Percentiles rank a stretch among this genome's conserved stretches.
Conservation (phyloP, 257 asterid genomes). For the Fraxinus cuspidata region DNA sequence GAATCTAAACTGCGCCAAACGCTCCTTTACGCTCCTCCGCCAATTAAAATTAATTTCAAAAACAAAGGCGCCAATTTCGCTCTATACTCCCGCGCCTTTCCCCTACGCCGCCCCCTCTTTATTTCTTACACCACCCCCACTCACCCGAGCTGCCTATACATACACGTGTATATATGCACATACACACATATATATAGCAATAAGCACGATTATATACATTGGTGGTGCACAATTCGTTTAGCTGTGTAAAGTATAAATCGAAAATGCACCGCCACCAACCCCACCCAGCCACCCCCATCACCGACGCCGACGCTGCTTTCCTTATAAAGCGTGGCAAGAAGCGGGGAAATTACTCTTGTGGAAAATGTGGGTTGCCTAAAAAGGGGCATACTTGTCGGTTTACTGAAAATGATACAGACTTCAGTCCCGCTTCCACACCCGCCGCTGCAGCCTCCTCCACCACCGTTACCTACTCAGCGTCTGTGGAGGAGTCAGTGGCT, state of each 20-base stretch:
- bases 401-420: slow-evolving; percentile 19
- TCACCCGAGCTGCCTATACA: background rate
- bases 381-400: slow-evolving; percentile 68
- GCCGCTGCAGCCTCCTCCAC: slow-evolving; percentile 34
- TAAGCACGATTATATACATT: background rate
- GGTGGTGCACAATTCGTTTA: background rate
- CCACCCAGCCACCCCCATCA: slow-evolving; percentile 73
- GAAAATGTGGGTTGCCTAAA: slow-evolving; percentile 87
- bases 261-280: slow-evolving; percentile 67
- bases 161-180: background rate
- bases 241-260: background rate
- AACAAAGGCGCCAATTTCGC: slow-evolving; percentile 61
- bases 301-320: slow-evolving; percentile 63
- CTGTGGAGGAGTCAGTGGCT: slow-evolving; percentile 27
- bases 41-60: slow-evolving; percentile 27
- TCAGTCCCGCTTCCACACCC: slow-evolving; percentile 37
- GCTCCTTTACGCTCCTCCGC: slow-evolving; percentile 30
- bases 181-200: background rate
- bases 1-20: background rate
- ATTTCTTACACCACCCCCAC: slow-evolving; percentile 34
- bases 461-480: slow-evolving; percentile 27
- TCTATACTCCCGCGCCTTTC: slow-evolving; percentile 65
- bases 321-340: slow-evolving; percentile 56
- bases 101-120: slow-evolving; percentile 43
- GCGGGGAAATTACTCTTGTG: slow-evolving; percentile 84